Evolutionary conservation across 2,329 filamentous ascomycete species (phyloP).

Genomic region (Neofusicoccum umdonicola): DNA sequence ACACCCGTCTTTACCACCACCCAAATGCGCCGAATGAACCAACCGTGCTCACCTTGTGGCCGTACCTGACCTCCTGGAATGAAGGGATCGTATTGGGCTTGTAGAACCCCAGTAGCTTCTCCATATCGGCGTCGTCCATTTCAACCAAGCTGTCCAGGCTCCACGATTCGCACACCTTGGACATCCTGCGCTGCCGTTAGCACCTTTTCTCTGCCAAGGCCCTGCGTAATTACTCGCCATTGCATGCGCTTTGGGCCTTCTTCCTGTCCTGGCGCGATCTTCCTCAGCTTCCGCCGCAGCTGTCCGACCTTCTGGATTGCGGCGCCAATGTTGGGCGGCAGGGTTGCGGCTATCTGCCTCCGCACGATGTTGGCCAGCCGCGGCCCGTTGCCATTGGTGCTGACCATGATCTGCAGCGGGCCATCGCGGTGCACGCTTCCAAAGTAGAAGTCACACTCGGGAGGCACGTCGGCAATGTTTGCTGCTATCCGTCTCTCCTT

Average conservation of each 20-base stretch:
- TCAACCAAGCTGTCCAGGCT: constrained; percentile 79
- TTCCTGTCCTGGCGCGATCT: constrained; percentile 67
- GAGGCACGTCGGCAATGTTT: constrained; percentile 95
- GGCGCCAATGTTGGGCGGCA: constrained; percentile 77
- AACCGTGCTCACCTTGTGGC: constrained; percentile 37
- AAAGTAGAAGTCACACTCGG: constrained; percentile 99
- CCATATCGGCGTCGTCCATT: constrained; percentile 80
- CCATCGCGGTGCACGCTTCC: constrained; percentile 93
- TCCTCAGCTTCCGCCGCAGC: constrained; percentile 74
- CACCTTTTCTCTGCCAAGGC: not conserved
- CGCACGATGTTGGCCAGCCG: constrained; percentile 84
- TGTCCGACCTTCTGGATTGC: constrained; percentile 83
- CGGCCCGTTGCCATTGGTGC: constrained; percentile 94
- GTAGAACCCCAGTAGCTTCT: constrained; percentile 76
- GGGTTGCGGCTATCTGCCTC: constrained; percentile 70
- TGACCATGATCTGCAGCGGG: constrained; percentile 96
- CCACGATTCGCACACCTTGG: constrained; percentile 83
- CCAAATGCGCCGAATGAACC: constrained; percentile 50
- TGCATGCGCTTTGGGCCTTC: constrained; percentile 87
- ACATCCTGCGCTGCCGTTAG: constrained; percentile 66
- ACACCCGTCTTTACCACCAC: constrained; percentile 25
- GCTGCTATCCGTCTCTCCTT: constrained; percentile 79
- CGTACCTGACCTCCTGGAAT: constrained; percentile 41
- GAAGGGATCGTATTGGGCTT: constrained; percentile 44
- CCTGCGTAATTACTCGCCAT: constrained; percentile 55